Base-by-base conservation (phyloP, 2,329 filamentous ascomycete species). In the Sporothrix phasma region DNA sequence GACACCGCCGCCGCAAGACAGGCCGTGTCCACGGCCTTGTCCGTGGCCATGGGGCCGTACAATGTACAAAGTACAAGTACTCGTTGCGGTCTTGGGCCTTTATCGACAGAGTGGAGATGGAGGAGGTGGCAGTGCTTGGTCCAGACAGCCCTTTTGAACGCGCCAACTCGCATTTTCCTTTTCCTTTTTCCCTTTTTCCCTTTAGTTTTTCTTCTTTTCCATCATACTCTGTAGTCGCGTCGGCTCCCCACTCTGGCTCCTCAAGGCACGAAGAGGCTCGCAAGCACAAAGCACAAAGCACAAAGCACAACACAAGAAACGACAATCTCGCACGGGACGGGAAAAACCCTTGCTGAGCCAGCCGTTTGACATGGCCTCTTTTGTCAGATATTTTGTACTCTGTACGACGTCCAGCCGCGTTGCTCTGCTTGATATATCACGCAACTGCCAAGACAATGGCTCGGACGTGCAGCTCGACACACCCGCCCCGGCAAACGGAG, bases 121-220 rank as follows among this genome's bases (percentile, higher is more conserved):
- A 61, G 58, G 56, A 60, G 43, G 58, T 61, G 58, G 58, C 58
- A 61, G 58, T 61, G 58, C 43, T n/a, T 45, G 37, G 22, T 24
- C 24, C 22, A 22, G 10, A 58, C 7, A 26, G 19, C 2, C 34
- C 10, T 11, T 43, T n/a, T 43, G 17, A 37, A 39, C n/a, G n/a
- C n/a, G n/a, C n/a, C n/a, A n/a, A n/a, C n/a, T n/a, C 17, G 15
- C n/a, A 6, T 19, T 19, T 29, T 29, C 22, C 26, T n/a, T 19
- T 19, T 17, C 19, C 31, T 45, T 29, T 59, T 29, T 61, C 39
- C 13, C 26, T 19, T 31, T 49, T 29, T 37, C 26, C 43, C 39
- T 49, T 11, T 61, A 3, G 15, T 39, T 46, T 46, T 8, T 46
- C 45, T 22, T 17, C 5, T 5, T 47, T 19, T 22, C 10, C n/a